Base-by-base conservation (phyloP, 2,329 filamentous ascomycete genomes). In the Dendryphion nanum region DNA sequence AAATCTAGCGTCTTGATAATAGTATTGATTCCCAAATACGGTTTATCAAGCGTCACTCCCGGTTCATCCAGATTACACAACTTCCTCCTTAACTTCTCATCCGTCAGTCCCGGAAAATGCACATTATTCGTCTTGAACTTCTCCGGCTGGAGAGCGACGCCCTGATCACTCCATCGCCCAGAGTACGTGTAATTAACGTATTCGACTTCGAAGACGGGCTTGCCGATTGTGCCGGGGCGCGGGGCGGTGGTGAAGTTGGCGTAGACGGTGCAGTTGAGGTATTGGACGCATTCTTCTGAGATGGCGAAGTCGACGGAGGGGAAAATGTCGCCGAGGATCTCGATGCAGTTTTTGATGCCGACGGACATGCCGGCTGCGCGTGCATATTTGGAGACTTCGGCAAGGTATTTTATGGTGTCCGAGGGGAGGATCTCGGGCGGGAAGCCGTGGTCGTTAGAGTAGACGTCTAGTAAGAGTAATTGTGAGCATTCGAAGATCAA, bases 151-250 rank as follows among this genome's bases (percentile, higher is more conserved):
- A 53, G 37, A 8, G 50, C 50, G 10, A 53, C 43, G 18, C 50
- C 47, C 2, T 50, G 30, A 23, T 50, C 38, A 6, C 37, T 41
- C 50, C 50, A 53, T 10, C 26, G 24, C 13, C 50, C 50, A 5
- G 18, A 37, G 35, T 53, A 53, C 13, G 47, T 53, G 41, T 53
- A 53, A 33, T 53, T 48, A 4, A 49, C 39, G 23, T 55, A 55
- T 30, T 56, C 51, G 34, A 56, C 52, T 18, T 55, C 47, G 37
- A 55, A 56, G 13, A 56, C 51, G 23, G 51, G 49, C 37, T 54
- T 54, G 12, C 40, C 47, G 19, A 37, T 34, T 14, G 39, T 41
- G 30, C 35, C 34, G 13, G 49, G 33, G 1, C 34, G 36, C 1
- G 49, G 49, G 4, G 48, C 47, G 18, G 50, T 55, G 5, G 52